Base-by-base conservation (phyloP, 306 rosid genomes). In the Castanea crenata region DNA sequence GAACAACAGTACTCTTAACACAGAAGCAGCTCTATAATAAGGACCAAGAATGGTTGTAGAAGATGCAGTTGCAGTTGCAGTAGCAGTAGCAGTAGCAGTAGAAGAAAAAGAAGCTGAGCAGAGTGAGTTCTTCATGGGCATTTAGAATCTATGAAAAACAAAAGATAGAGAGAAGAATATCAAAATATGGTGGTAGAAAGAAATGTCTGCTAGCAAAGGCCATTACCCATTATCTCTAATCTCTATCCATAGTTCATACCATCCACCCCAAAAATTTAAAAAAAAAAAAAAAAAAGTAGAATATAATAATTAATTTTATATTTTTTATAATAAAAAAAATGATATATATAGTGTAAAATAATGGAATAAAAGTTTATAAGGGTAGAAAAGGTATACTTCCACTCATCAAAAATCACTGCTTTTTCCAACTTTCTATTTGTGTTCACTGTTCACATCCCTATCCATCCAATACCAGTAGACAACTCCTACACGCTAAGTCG, bases 401-500 rank as follows among this genome's bases (percentile, higher is more conserved):
- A 89, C 93, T 76, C 57, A 76, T 80, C 77, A 81, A 85, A 92
- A 87, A 82, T 85, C 77, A 87, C 85, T 84, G 86, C 86, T 85
- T 79, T 76, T 55, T 29, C 79, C 49, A 76, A 77, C 88, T 85
- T 89, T 80, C 75, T 55, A 61, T 65, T 80, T 74, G 46, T 41
- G 46, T 41, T 41, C 3, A 41, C 46, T 69, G 91, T 92, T 88
- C 87, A 87, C 92, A 87, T 90, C 86, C 93, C 88, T 77, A 81
- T 90, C 91, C 83, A 57, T 79, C 89, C 90, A 76, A 79, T 76
- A 73, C 73, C 84, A 83, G 81, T 73, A 59, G 86, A 83, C 97
- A 92, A 91, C 76, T 88, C 86, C 86, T 54, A 87, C 97, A 92
- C 97, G 95, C 93, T 72, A 94, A 82, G 81, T 86, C 90, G 85